Evolutionary conservation across 345 rosid genomes (phyloP).

Genomic region (Turnera subulata): DNA sequence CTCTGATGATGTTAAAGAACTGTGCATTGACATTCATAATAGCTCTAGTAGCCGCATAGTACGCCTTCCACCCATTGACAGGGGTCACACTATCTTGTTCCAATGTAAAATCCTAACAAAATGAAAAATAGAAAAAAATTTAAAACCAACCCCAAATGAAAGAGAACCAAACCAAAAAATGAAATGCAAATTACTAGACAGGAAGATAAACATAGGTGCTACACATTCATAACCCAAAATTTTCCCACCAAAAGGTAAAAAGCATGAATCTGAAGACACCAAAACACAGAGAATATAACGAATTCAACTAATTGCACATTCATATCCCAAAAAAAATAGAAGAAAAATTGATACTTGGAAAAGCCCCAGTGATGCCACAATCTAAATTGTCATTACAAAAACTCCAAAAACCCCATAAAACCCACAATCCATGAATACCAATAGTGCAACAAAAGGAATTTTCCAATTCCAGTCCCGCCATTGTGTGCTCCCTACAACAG

Average conservation of each 20-base stretch:
- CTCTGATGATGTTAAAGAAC: conserved; percentile 80
- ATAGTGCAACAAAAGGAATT: too few relatives aligned
- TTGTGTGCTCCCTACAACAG: too few relatives aligned
- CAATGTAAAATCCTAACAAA: conserved; percentile 74
- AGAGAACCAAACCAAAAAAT: background rate
- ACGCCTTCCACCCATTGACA: conserved; percentile 91
- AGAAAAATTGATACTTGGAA: too few relatives aligned
- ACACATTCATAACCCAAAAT: background rate
- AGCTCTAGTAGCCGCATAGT: conserved; percentile 93
- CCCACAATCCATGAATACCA: too few relatives aligned
- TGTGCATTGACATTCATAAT: conserved; percentile 73
- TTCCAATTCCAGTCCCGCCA: too few relatives aligned
- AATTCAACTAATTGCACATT: too few relatives aligned
- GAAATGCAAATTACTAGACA: too few relatives aligned
- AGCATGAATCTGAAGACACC: background rate
- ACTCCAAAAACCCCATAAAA: background rate
- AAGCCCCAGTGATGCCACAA: too few relatives aligned
- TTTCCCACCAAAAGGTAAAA: background rate
- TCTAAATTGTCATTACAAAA: too few relatives aligned
- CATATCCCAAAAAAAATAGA: too few relatives aligned
- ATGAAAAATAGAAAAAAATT: background rate
- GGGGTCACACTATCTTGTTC: conserved; percentile 85
- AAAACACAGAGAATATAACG: too few relatives aligned
- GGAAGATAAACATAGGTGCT: background rate
- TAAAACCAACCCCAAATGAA: conserved; percentile 8